Base-by-base conservation (phyloP, 139 green algal genomes). In the Raphidocelis subcapitata region DNA sequence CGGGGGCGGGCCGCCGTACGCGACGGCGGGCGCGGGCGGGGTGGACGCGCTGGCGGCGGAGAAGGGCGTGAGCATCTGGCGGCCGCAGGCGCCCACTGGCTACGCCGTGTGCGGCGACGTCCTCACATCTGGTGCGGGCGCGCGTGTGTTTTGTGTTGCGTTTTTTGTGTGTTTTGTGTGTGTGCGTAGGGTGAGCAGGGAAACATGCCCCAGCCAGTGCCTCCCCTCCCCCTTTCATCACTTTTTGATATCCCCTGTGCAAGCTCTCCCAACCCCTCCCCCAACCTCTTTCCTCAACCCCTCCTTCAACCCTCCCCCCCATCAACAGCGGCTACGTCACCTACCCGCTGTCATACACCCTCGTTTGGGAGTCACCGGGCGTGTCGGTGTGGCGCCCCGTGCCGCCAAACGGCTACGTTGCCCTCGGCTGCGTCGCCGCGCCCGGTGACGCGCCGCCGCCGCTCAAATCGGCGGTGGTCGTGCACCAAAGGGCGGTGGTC, bases 101-200 rank as follows among this genome's bases (percentile, higher is more conserved):
- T 98, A 98, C 66, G 82, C 62, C 5, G 62, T 84, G 0, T 61
- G 93, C 5, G 93, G 93, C 10, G 86, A 98, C 62, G 87, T 94
- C 15, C 66, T 90, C 16, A 90, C 83, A 1, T 12, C 74, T 15
- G 85, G 85, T 72, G 35, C 47, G 46, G 10, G 23, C 0, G 33
- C 66, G 20, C 51, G 20, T 18, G 44, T 49, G 41, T 49, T n/a
- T 8, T 12, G 41, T 49, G 8, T 49, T 8, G 8, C 41, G 41
- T 49, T 49, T 8, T 49, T 20, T 49, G 41, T 12, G 41, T 8
- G 12, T 49, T 49, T 49, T 49, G 41, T 49, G 41, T 49, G 41
- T 49, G 12, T 49, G 41, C 12, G 41, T n/a, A n/a, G n/a, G n/a
- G n/a, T n/a, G n/a, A n/a, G n/a, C n/a, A n/a, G n/a, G n/a, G n/a